Evolutionary conservation across 768 basidiomycete genomes (phyloP).

Genomic region (Mycena epipterygia): DNA sequence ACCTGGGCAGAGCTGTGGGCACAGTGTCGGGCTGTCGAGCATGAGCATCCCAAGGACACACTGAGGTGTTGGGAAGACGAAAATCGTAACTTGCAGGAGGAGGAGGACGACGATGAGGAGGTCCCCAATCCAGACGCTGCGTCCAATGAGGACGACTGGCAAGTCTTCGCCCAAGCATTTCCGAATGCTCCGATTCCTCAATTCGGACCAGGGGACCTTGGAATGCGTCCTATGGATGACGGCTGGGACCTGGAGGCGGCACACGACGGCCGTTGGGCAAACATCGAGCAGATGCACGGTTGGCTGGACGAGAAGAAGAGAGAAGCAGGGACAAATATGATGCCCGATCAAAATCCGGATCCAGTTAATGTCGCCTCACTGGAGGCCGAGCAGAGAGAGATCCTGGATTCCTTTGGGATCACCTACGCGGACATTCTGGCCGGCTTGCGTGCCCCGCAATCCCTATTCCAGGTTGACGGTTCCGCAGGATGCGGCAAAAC

Average conservation of each 20-base stretch:
- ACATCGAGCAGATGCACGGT: conserved; percentile 1
- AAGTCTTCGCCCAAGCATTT: conserved; percentile 4
- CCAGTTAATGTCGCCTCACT: neutral
- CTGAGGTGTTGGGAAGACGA: conserved; percentile 13
- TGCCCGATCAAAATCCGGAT: neutral
- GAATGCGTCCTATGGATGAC: conserved; percentile 24
- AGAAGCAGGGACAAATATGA: neutral
- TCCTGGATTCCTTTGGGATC: neutral
- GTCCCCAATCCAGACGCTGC: neutral
- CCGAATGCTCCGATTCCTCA: conserved; percentile 10
- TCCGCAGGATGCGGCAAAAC: conserved; percentile 31
- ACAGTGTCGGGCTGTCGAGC: neutral
- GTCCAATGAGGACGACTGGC: conserved; percentile 9
- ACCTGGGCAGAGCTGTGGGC: conserved; percentile 5
- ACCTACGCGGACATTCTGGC: neutral
- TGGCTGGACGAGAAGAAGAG: neutral
- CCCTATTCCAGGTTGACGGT: conserved; percentile 16
- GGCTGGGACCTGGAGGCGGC: conserved; percentile 17
- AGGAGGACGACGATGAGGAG: conserved; percentile 16
- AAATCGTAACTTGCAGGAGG: neutral
- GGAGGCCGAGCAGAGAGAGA: neutral
- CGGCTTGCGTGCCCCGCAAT: neutral
- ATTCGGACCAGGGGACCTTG: conserved; percentile 11
- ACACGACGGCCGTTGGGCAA: neutral
- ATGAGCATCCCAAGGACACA: conserved; percentile 5